Base-by-base conservation (phyloP, 2,329 filamentous ascomycete species). In the Colletotrichum lupini region DNA sequence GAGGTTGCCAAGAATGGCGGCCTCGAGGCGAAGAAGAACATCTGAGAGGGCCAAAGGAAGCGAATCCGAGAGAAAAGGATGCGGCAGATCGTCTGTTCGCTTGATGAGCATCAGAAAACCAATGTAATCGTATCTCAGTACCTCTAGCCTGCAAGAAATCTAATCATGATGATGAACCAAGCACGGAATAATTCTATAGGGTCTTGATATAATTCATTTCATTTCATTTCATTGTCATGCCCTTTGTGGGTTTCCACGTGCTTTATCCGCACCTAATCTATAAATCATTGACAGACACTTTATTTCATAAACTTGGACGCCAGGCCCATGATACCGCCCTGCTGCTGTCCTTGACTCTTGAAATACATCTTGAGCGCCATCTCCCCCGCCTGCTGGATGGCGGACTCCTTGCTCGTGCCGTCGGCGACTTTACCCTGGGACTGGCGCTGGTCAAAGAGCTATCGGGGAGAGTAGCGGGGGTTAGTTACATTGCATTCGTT, bases 321-420 rank as follows among this genome's bases (percentile, higher is more conserved):
- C 65, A 90, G 78, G 6, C 86, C 81, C 28, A 82, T 86, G 72
- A 92, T 78, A 2, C 89, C 87, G 1, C 83, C 82, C n/a, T 84
- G 81, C 46, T 86, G 84, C 75, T 87, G 82, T 24, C 88, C 88
- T 81, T 95, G 88, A 77, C 89, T 91, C 89, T 97, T 95, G 86
- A 97, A 85, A 83, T 95, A 98, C 90, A 98, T 93, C 89, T 97
- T 95, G 78, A 98, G 83, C 3, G 95, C 95, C 89, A 94, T 93
- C 87, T 97, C 92, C 1, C 92, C 95, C 3, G 95, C 95, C 81
- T 92, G 87, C 80, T 93, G 91, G 59, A 98, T 86, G 62, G 91
- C 94, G 60, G 91, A 92, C 83, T 98, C 91, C 89, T 98, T 98
- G 83, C 90, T 93, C 5, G 92, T 89, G 30, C 88, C 87, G 28